phyloP scores from a whole-genome alignment of 2,329 filamentous ascomycete genomes.

The Pseudopithomyces maydicus region DNA sequence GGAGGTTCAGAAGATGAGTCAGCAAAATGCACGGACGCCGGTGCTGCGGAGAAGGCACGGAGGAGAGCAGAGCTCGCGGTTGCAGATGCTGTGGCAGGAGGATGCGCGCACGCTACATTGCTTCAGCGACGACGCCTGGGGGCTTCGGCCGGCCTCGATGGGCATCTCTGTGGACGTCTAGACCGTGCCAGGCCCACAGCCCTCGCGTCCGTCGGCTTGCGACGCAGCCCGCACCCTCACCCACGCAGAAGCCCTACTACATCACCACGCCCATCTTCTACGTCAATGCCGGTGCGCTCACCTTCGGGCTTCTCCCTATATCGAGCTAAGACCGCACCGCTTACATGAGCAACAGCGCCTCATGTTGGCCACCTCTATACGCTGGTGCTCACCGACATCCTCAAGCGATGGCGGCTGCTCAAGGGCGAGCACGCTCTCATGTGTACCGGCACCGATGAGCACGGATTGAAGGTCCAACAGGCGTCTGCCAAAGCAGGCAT shows the following conservation, averaged over 20 bases:
- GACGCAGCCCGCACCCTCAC: slow-evolving; percentile 29
- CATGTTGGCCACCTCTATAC: slow-evolving; percentile 95
- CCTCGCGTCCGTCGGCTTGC: slow-evolving; percentile 21
- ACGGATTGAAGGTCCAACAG: slow-evolving; percentile 95
- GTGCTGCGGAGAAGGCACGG: slow-evolving; percentile 1
- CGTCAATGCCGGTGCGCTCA: slow-evolving; percentile 81
- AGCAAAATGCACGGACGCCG: neutral
- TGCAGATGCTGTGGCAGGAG: slow-evolving; percentile 23
- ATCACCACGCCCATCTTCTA: slow-evolving; percentile 98
- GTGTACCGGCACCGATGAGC: slow-evolving; percentile 93
- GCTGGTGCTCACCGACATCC: slow-evolving; percentile 86
- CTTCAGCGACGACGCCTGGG: slow-evolving; percentile 21
- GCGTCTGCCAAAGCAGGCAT: slow-evolving; percentile 74
- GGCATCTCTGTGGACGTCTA: slow-evolving; percentile 29
- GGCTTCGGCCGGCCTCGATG: slow-evolving; percentile 9
- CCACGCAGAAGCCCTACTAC: slow-evolving; percentile 78
- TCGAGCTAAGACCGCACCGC: neutral
- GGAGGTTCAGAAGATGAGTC: neutral
- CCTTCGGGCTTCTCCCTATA: neutral
- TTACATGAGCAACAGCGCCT: slow-evolving; percentile 63
- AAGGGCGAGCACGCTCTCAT: slow-evolving; percentile 74
- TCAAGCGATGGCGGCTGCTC: slow-evolving; percentile 89
- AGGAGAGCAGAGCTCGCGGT: slow-evolving; percentile 1
- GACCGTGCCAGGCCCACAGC: slow-evolving; percentile 25
- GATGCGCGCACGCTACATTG: slow-evolving; percentile 36